These are phyloP conservation scores for Metschnikowia gelsemii DNA, from an alignment of 805 yeast species.

Conservation along the genomic window DNA sequence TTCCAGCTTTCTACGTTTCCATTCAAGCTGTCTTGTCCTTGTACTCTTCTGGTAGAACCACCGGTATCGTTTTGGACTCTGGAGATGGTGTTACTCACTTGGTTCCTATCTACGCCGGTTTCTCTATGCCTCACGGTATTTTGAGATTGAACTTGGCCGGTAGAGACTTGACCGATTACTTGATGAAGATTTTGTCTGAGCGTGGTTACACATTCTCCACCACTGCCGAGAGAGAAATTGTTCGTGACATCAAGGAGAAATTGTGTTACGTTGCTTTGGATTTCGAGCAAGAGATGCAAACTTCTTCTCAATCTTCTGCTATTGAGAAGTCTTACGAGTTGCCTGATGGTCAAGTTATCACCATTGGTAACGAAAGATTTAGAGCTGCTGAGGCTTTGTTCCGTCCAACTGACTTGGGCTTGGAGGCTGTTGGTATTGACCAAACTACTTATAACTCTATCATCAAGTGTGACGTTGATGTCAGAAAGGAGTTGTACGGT, in stretches of 20 bases:
- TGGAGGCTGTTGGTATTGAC: constrained; percentile 98
- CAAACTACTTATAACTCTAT: constrained; percentile 94
- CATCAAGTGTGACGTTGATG: constrained; percentile 98
- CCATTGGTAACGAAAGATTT: constrained; percentile 99
- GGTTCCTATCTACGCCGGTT: constrained; percentile 99
- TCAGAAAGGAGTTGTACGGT: constrained; percentile 97
- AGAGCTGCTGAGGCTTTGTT: constrained; percentile 99
- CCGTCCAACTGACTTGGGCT: constrained; percentile 91
- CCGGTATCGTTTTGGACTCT: constrained; percentile 98
- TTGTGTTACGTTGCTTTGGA: constrained; percentile 98
- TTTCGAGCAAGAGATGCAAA: constrained; percentile 99
- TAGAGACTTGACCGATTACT: constrained; percentile 98
- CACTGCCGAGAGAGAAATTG: constrained; percentile 98
- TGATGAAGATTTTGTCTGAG: constrained; percentile 97
- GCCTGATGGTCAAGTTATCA: constrained; percentile 99
- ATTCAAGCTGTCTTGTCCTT: constrained; percentile 98
- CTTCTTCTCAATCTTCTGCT: constrained; percentile 96
- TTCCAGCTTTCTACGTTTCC: constrained; percentile 98
- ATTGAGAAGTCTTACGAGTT: constrained; percentile 98
- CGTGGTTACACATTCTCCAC: constrained; percentile 99
- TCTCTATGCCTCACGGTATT: constrained; percentile 98
- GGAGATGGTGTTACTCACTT: constrained; percentile 99
- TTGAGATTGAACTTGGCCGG: constrained; percentile 99
- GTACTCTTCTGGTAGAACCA: constrained; percentile 99
- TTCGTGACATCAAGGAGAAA: constrained; percentile 94